Base-by-base conservation (phyloP, 1,284 basidiomycete genomes). In the Ustilago crameri region DNA sequence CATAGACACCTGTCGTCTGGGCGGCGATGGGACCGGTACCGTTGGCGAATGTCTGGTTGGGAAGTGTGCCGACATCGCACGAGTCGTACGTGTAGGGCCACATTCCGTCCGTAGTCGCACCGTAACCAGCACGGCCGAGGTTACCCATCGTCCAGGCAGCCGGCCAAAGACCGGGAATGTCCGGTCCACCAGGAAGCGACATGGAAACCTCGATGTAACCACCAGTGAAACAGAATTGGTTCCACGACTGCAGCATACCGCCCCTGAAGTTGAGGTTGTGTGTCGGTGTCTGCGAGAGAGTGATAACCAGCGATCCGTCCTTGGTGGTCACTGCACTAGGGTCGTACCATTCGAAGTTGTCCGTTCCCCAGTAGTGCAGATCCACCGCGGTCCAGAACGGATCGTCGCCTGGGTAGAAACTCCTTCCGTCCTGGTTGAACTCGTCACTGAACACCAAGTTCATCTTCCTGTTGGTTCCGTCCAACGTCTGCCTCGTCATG, bases 61-160 rank as follows among this genome's bases (percentile, higher is more conserved):
- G 58, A 20, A 80, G 48, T 5, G 78, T 81, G 7, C 82, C 82
- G 22, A 77, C 74, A 58, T 83, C 82, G 50, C 82, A 83, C 2
- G 56, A 27, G 35, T 81, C 75, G 82, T 93, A 82, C 12, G 75
- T 77, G 53, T 79, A 83, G 2, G 81, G 81, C 81, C 81, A 83
- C 47, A 76, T 64, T 1, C 82, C 80, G 18, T 83, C 75, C 2
- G 90, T 90, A 0, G 91, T 90, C 0, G 90, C 92, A 20, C 89
- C 87, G 81, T 92, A 90, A 3, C 93, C 93, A 0, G 93, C 89
- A 51, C 93, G 85, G 1, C 90, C 93, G 3, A 96, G 87, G 32
- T 82, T 82, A 51, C 81, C 81, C 78, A 82, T 75, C 9, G 75
- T 76, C 77, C 79, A 82, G 9, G 73, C 66, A 1, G 76, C 78